These are phyloP conservation scores for Colletotrichum eremochloae DNA, from an alignment of 2,329 filamentous ascomycete species.

Conservation along the genomic window DNA sequence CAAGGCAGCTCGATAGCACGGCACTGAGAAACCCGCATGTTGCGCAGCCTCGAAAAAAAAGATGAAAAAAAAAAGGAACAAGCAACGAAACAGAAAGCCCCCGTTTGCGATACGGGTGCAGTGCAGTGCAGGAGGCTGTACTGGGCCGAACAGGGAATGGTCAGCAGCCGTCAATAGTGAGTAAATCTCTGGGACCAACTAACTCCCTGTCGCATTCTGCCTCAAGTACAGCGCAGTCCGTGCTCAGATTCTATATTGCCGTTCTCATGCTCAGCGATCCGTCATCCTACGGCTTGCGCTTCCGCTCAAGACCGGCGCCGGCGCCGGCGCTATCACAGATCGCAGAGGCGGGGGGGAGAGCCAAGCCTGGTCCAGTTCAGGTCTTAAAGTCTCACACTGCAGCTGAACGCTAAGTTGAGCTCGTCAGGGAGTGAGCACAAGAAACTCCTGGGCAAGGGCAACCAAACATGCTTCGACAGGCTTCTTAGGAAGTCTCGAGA, in stretches of 20 bases:
- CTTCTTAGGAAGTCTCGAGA: slow-evolving; percentile 5
- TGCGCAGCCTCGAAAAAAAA: slow-evolving; percentile 12
- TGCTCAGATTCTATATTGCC: neutral
- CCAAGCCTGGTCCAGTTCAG: neutral
- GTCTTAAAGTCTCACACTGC: slow-evolving; percentile 6
- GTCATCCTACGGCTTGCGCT: neutral
- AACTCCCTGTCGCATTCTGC: neutral
- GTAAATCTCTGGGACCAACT: neutral
- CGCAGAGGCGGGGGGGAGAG: neutral
- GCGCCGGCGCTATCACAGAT: slow-evolving; percentile 4
- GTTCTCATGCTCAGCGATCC: slow-evolving; percentile 1
- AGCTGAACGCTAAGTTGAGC: slow-evolving; percentile 15
- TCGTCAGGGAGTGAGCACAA: neutral
- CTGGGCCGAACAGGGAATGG: slow-evolving; percentile 11
- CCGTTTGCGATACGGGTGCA: slow-evolving; percentile 10
- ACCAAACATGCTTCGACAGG: neutral
- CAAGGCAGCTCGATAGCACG: neutral
- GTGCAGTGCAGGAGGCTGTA: neutral
- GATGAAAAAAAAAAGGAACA: neutral
- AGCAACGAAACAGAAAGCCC: neutral
- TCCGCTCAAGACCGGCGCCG: slow-evolving; percentile 12
- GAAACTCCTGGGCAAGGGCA: neutral
- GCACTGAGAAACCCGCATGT: neutral
- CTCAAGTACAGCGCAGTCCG: neutral
- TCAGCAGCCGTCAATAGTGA: neutral